Evolutionary conservation across 805 yeast species (phyloP).

Genomic region (Candida hungchunana): DNA sequence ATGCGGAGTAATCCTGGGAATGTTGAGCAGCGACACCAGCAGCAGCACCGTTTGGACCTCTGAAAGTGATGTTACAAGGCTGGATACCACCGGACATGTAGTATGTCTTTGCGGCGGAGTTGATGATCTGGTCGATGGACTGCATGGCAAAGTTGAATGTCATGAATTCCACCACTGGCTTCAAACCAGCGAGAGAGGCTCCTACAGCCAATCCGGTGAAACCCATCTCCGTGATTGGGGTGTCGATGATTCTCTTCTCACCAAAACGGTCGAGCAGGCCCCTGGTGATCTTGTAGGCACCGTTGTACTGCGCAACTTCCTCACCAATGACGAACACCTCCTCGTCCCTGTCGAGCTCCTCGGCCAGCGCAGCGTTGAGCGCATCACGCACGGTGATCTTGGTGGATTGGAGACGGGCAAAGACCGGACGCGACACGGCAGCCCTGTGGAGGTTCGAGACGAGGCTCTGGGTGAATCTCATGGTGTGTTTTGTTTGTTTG

Average conservation of each 20-base stretch:
- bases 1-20: slow-evolving; percentile 94
- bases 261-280: slow-evolving; percentile 88
- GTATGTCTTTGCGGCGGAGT: slow-evolving; percentile 97
- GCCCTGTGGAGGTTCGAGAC: too few relatives aligned
- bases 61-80: slow-evolving; percentile 93
- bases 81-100: slow-evolving; percentile 99
- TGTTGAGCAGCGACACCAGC: slow-evolving; percentile 99
- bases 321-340: slow-evolving; percentile 96
- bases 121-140: slow-evolving; percentile 96
- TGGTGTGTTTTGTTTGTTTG: background rate
- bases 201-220: slow-evolving; percentile 96
- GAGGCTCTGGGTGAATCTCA: too few relatives aligned
- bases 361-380: slow-evolving; percentile 89
- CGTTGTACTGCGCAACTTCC: slow-evolving; percentile 98
- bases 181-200: slow-evolving; percentile 69
- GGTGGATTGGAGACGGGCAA: slow-evolving; percentile 16
- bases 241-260: slow-evolving; percentile 68
- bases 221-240: slow-evolving; percentile 99
- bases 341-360: slow-evolving; percentile 94
- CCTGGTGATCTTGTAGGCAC: slow-evolving; percentile 96
- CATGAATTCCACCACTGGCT: slow-evolving; percentile 98
- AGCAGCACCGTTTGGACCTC: slow-evolving; percentile 99
- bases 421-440: background rate
- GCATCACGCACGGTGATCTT: slow-evolving; percentile 94
- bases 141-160: slow-evolving; percentile 99